Evolutionary conservation across 441 rosid genomes (phyloP).

Genomic region (Sinapis alba): DNA sequence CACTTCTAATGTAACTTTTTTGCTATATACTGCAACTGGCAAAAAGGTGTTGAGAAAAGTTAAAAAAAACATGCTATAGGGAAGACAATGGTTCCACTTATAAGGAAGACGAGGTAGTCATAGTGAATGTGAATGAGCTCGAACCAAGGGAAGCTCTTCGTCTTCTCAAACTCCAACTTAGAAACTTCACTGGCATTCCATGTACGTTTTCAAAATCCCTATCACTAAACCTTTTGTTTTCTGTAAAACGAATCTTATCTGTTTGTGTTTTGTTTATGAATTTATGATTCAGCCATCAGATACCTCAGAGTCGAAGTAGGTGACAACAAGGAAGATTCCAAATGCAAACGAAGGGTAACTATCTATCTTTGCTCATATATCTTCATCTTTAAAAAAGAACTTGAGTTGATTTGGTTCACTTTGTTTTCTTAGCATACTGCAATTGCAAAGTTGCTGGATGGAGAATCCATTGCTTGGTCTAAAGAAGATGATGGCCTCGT

Average conservation of each 20-base stretch:
- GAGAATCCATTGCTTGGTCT: constrained; percentile 58
- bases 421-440: constrained; percentile 29
- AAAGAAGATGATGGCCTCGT: constrained; percentile 53
- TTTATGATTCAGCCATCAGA: constrained; percentile 47
- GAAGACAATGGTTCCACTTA: constrained; percentile 30
- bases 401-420: constrained; percentile 2
- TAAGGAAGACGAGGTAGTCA: constrained; percentile 45
- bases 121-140: constrained; percentile 44
- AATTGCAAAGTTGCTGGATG: constrained; percentile 53
- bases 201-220: constrained; percentile 36
- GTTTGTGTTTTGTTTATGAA: constrained; percentile 5
- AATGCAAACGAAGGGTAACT: constrained; percentile 49
- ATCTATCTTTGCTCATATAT: constrained; percentile 19
- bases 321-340: constrained; percentile 46
- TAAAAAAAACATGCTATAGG: constrained; percentile 28
- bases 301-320: constrained; percentile 47
- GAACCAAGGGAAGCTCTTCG: constrained; percentile 50
- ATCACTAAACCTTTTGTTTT: not conserved
- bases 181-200: constrained; percentile 48
- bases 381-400: constrained; percentile 22
- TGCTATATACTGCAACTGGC: constrained; percentile 17
- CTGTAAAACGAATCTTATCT: constrained; percentile 3
- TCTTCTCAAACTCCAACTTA: constrained; percentile 49
- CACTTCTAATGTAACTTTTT: constrained; percentile 19
- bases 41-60: constrained; percentile 15